Evolutionary conservation across 768 basidiomycete genomes (phyloP).

Genomic region (Boletus sp.): DNA sequence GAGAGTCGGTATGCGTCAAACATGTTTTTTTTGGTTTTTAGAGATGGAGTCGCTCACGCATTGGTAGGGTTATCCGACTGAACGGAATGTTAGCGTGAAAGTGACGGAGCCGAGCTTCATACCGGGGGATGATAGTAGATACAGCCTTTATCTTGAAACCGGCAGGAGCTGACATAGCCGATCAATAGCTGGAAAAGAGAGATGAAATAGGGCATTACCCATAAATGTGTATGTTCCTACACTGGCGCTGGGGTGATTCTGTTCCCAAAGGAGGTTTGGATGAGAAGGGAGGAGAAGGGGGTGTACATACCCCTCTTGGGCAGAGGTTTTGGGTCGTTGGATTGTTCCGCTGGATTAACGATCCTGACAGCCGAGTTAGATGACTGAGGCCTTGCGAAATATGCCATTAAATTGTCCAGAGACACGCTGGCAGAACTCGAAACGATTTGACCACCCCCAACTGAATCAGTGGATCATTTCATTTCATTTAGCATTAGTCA

Average conservation of each 20-base stretch:
- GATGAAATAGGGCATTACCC: conserved; percentile 50
- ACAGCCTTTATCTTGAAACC: conserved; percentile 85
- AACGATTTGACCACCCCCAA: neutral
- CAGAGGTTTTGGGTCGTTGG: conserved; percentile 40
- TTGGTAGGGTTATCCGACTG: conserved; percentile 22
- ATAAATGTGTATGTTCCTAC: conserved; percentile 88
- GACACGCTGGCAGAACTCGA: conserved; percentile 1
- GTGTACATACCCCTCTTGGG: conserved; percentile 53
- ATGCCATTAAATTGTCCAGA: conserved; percentile 48
- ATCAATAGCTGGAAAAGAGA: neutral
- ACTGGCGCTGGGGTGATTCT: conserved; percentile 77
- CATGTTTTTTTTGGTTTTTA: neutral
- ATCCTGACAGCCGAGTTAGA: conserved; percentile 67
- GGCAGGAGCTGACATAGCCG: conserved; percentile 59
- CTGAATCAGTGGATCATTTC: conserved; percentile 5
- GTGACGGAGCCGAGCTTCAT: conserved; percentile 9
- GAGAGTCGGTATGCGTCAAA: conserved; percentile 3
- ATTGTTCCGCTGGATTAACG: conserved; percentile 51
- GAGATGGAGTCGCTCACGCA: conserved; percentile 22
- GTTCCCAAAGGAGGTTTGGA: conserved; percentile 5
- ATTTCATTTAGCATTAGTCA: conserved; percentile 18
- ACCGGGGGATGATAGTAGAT: conserved; percentile 78
- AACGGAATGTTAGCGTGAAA: conserved; percentile 13
- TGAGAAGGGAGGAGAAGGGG: neutral
- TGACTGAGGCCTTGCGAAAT: conserved; percentile 61